Evolutionary conservation across 257 asterid species (phyloP).

Genomic region (Catharanthus roseus): DNA sequence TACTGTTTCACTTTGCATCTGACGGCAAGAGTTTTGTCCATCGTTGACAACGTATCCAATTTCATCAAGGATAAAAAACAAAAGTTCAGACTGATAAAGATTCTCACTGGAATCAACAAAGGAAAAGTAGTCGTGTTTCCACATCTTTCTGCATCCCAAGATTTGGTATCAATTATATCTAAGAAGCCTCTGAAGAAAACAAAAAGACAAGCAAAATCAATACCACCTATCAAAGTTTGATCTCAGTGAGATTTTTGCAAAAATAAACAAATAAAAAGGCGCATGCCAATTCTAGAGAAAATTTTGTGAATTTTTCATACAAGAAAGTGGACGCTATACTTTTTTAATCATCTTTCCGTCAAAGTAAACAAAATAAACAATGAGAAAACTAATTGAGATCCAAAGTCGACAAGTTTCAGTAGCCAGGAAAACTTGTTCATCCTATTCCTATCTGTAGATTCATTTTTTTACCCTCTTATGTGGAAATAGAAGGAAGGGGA

Average conservation of each 20-base stretch:
- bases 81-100: conserved; percentile 14
- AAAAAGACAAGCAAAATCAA: neutral
- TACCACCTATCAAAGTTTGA: conserved; percentile 2
- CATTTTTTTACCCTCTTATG: neutral
- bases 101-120: conserved; percentile 14
- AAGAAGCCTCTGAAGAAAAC: conserved; percentile 24
- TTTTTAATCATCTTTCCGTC: neutral
- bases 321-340: too few relatives aligned
- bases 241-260: neutral
- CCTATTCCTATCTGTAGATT: neutral
- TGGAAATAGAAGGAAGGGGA: too few relatives aligned
- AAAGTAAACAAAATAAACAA: neutral
- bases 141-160: conserved; percentile 53
- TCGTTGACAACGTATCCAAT: conserved; percentile 8
- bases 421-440: neutral
- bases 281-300: neutral
- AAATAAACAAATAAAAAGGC: neutral
- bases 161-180: conserved; percentile 18
- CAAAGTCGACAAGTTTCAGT: neutral
- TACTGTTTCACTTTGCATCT: conserved; percentile 26
- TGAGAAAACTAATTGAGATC: neutral
- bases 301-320: neutral
- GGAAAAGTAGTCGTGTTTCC: conserved; percentile 19
- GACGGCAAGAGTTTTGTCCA: conserved; percentile 18
- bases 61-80: conserved; percentile 15